phyloP scores from a whole-genome alignment of 129 eudicot genomes.

The Chrysanthemum makinoi region DNA sequence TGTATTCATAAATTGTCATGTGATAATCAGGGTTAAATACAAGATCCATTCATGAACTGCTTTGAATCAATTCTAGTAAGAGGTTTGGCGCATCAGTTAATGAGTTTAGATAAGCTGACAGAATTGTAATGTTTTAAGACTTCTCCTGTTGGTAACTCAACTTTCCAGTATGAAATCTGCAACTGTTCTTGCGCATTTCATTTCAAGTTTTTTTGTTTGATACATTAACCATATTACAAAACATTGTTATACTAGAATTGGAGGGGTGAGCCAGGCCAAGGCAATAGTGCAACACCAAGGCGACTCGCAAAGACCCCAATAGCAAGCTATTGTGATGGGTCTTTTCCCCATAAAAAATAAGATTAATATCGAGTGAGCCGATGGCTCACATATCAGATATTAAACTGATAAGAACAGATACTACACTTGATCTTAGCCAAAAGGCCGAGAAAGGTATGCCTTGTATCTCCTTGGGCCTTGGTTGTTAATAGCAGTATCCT shows the following conservation, averaged over 20 bases:
- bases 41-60: too few relatives aligned
- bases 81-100: too few relatives aligned
- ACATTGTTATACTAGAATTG: background rate
- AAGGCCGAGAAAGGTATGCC: slow-evolving; percentile 3
- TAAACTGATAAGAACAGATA: slow-evolving; percentile 17
- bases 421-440: slow-evolving; percentile 5
- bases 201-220: too few relatives aligned
- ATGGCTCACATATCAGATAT: slow-evolving; percentile 23
- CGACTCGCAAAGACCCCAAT: background rate
- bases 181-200: too few relatives aligned
- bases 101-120: too few relatives aligned
- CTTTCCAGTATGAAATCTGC: too few relatives aligned
- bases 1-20: too few relatives aligned
- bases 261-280: slow-evolving; percentile 22
- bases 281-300: slow-evolving; percentile 16
- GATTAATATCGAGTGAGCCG: slow-evolving; percentile 20
- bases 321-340: slow-evolving; percentile 8
- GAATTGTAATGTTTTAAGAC: too few relatives aligned
- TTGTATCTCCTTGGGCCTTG: background rate
- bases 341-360: slow-evolving; percentile 16
- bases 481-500: background rate
- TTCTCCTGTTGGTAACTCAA: too few relatives aligned
- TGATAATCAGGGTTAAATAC: too few relatives aligned
- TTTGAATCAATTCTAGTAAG: too few relatives aligned
- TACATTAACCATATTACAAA: too few relatives aligned